Evolutionary conservation across 208 protist species (phyloP), one percentile per base, ranked within the genome.

Genomic region (Entamoeba invadens): DNA sequence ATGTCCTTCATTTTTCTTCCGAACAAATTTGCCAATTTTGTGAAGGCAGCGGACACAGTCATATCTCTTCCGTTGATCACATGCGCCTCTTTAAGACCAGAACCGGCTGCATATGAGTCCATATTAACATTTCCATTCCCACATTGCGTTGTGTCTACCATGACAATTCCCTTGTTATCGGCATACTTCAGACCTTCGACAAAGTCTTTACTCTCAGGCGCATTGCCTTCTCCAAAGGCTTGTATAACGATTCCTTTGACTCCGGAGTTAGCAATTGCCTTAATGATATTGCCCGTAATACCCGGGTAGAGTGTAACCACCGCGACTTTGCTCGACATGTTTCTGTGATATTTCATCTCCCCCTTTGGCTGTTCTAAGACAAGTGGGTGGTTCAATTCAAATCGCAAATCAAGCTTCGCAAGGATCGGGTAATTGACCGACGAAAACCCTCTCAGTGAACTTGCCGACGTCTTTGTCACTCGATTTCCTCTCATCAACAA

Each of bases 201-300:
- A 95, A 98, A 97, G 47, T 96, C 97, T 45, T 92, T 91, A 5
- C 95, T 94, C 3, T 95, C 93, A 47, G 98, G 98, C 0, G 95
- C 97, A 95, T 99, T 98, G 92, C 98, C 98, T 46, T 95, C 95
- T 45, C 98, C 98, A 95, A 98, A 99, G 8, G 97, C 97, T 51
- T 97, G 92, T 16, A 99, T 94, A 3, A 99, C 95, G 1, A 98
- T 50, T 2, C 97, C 98, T 38, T 95, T 95, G 3, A 97, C 45
- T 1, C 87, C 91, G 8, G 46, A 93, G 44, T 94, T 46, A 14
- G 94, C 51, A 47, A 94, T 14, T 3, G 94, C 92, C 8, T 57
- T 25, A 45, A 96, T 21, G 25, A 93, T 21, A 25, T 35, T 51
- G 42, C 50, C 93, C 6, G 47, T 94, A 92, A 97, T 96, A 14